Percentiles rank a stretch among this genome's conserved stretches.
These are phyloP conservation scores for Noccaea caerulescens DNA, from an alignment of 345 rosid species.

Conservation along the genomic window DNA sequence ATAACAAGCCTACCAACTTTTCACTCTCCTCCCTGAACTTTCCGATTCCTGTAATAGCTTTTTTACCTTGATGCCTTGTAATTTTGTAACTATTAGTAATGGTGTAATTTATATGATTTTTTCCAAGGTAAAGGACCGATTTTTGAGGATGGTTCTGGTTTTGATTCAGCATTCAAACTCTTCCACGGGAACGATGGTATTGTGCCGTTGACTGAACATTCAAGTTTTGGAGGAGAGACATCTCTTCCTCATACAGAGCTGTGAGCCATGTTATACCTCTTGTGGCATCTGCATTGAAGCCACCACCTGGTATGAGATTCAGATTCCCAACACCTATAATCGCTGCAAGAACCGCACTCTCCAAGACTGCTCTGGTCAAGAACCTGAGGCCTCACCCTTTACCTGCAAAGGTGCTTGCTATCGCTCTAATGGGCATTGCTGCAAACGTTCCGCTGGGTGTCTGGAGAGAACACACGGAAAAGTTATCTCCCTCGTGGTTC, in stretches of 20 bases:
- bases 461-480: too few relatives aligned
- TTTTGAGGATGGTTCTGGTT: constrained; percentile 85
- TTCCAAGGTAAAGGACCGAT: constrained; percentile 74
- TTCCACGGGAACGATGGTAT: constrained; percentile 90
- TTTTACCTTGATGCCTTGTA: not conserved
- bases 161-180: constrained; percentile 69
- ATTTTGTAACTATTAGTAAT: too few relatives aligned
- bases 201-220: constrained; percentile 64
- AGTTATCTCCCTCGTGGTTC: too few relatives aligned
- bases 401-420: constrained; percentile 79
- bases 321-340: constrained; percentile 81
- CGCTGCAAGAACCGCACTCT: constrained; percentile 85
- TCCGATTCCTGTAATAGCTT: constrained; percentile 51
- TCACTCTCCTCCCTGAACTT: constrained; percentile 57
- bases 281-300: constrained; percentile 62
- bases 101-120: too few relatives aligned
- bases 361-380: constrained; percentile 71
- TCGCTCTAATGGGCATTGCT: constrained; percentile 87
- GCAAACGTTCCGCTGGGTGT: too few relatives aligned
- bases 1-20: constrained; percentile 66
- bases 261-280: constrained; percentile 73
- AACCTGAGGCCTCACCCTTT: constrained; percentile 82
- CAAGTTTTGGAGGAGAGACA: constrained; percentile 49
- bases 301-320: constrained; percentile 64
- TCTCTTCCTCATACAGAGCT: constrained; percentile 61